These are phyloP conservation scores for Rhizopogon vulgaris DNA, from an alignment of 768 basidiomycete genomes.

Conservation along the genomic window DNA sequence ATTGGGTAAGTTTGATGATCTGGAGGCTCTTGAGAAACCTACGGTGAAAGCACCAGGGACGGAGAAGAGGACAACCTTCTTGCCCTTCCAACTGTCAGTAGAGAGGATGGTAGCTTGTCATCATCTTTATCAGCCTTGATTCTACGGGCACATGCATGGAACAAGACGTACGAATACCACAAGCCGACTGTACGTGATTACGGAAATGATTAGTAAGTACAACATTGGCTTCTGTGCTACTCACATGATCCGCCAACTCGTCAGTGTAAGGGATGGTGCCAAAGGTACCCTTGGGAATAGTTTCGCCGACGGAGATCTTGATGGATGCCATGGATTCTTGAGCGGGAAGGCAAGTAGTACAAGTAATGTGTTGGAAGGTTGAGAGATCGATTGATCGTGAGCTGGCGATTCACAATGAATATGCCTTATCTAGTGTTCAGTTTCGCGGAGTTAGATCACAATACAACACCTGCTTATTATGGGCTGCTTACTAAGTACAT, in stretches of 20 bases:
- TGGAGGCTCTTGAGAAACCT: conserved; percentile 14
- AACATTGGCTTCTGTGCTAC: conserved; percentile 16
- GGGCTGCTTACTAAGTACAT: too few relatives aligned
- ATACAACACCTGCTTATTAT: too few relatives aligned
- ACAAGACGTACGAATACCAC: conserved; percentile 55
- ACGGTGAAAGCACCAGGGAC: conserved; percentile 83
- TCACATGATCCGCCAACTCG: conserved; percentile 55
- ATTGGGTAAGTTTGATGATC: background rate
- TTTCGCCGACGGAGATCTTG: conserved; percentile 47
- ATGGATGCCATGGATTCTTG: conserved; percentile 11
- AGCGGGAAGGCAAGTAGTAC: background rate
- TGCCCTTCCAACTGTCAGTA: conserved; percentile 69
- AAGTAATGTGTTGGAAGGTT: background rate
- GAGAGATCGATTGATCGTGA: too few relatives aligned
- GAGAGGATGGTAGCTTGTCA: conserved; percentile 43
- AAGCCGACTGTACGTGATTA: conserved; percentile 38
- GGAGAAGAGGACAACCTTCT: conserved; percentile 74
- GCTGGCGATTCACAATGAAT: too few relatives aligned
- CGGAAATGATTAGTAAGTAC: background rate
- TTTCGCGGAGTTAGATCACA: background rate
- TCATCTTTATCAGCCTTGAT: background rate
- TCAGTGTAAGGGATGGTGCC: conserved; percentile 53
- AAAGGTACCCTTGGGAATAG: conserved; percentile 40
- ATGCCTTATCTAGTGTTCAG: background rate
- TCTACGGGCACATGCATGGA: background rate